Conservation (phyloP, 2,329 filamentous ascomycete genomes). For the Penicillium corylophilum region DNA sequence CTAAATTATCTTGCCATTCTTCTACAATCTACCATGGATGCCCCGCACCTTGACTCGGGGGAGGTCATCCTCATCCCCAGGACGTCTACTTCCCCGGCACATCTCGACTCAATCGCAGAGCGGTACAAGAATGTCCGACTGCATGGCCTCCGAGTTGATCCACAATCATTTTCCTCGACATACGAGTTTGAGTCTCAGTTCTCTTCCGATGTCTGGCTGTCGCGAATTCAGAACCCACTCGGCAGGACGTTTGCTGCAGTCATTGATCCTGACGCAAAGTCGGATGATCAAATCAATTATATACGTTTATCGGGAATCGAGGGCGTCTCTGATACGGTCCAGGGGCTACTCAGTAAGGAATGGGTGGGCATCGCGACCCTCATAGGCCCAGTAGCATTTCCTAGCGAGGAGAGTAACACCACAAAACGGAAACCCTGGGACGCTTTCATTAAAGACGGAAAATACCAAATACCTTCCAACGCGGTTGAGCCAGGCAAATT, state of each 20-base stretch:
- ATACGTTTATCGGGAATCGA: neutral
- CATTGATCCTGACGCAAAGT: neutral
- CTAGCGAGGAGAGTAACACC: neutral
- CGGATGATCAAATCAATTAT: neutral
- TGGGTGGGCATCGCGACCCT: conserved; percentile 34
- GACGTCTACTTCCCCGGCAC: neutral
- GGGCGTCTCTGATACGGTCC: neutral
- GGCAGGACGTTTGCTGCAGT: conserved; percentile 29
- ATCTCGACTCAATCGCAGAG: conserved; percentile 7
- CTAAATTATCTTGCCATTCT: neutral
- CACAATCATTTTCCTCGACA: conserved; percentile 29
- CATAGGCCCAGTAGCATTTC: conserved; percentile 21
- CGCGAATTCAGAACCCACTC: conserved; percentile 27
- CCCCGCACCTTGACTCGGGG: conserved; percentile 1
- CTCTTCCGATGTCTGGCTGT: conserved; percentile 24
- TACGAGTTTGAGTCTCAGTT: conserved; percentile 30
- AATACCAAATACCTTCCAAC: conserved; percentile 3
- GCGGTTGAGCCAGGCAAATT: neutral
- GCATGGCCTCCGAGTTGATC: conserved; percentile 27
- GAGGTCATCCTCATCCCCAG: conserved; percentile 12
- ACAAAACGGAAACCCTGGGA: conserved; percentile 2
- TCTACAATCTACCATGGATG: conserved; percentile 1
- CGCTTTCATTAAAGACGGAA: conserved; percentile 7
- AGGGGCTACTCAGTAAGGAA: conserved; percentile 16
- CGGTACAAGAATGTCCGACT: conserved; percentile 27